phyloP scores from a whole-genome alignment of 2,329 filamentous ascomycete genomes.

The Aureobasidium vineae region DNA sequence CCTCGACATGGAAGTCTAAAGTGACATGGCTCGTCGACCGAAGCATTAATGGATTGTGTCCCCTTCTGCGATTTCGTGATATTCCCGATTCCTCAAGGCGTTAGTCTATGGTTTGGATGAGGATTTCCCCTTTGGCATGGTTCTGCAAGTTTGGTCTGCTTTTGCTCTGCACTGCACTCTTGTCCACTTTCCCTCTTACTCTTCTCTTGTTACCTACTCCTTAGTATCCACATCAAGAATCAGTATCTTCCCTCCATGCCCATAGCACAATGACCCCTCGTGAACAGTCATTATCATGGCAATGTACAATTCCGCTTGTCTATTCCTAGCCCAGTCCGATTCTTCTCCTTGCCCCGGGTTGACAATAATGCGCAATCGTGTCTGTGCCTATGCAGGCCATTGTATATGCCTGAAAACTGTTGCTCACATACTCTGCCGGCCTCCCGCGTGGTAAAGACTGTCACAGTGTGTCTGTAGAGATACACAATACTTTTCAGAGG shows the following conservation, averaged over 20 bases:
- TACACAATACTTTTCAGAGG: too few species aligned
- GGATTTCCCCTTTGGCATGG: neutral
- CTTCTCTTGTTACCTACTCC: neutral
- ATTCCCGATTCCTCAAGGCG: neutral
- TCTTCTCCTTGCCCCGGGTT: too few species aligned
- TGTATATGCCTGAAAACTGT: too few species aligned
- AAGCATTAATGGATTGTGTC: neutral
- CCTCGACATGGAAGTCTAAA: slow-evolving; percentile 79
- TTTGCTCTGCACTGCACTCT: neutral
- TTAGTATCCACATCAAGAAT: neutral
- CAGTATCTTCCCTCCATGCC: neutral
- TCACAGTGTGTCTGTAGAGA: too few species aligned
- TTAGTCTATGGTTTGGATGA: neutral
- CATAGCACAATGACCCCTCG: too few species aligned
- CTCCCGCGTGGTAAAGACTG: too few species aligned
- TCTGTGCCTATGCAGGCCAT: too few species aligned
- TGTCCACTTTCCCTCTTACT: neutral
- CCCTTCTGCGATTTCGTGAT: neutral
- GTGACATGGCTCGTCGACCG: neutral
- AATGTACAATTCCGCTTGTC: too few species aligned
- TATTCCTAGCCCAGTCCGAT: too few species aligned
- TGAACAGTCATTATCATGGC: too few species aligned
- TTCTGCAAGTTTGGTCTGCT: slow-evolving; percentile 1
- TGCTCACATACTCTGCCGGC: too few species aligned
- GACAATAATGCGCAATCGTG: too few species aligned